These are phyloP conservation scores for Hygrophila difformis DNA, from an alignment of 257 asterid species.

Conservation along the genomic window DNA sequence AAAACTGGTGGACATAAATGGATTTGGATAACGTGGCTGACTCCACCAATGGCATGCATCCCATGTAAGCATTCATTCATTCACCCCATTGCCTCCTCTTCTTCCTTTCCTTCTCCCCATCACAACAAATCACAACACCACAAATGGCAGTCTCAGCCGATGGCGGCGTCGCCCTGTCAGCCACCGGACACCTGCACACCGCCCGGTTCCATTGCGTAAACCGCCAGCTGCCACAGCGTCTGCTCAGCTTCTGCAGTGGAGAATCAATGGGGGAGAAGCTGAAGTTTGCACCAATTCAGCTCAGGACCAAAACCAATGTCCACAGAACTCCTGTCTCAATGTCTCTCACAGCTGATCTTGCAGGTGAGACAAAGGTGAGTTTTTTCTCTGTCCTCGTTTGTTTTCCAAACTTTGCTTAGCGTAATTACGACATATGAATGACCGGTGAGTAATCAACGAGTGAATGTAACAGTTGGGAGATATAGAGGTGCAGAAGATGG, in stretches of 20 bases:
- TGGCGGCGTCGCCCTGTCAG: conserved; percentile 43
- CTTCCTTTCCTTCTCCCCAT: conserved; percentile 14
- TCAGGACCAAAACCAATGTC: conserved; percentile 22
- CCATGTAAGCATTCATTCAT: conserved; percentile 29
- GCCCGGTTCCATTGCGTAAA: conserved; percentile 28
- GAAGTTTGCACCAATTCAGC: conserved; percentile 26
- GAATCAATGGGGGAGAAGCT: conserved; percentile 74
- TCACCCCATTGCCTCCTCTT: not conserved
- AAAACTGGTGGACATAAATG: conserved; percentile 55
- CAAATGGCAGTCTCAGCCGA: conserved; percentile 49
- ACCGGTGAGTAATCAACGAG: not conserved
- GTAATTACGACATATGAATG: too few species aligned
- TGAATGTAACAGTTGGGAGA: conserved; percentile 46
- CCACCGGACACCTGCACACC: conserved; percentile 32
- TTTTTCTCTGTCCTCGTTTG: not conserved
- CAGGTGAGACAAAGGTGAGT: conserved; percentile 85
- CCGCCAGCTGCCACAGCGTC: conserved; percentile 19
- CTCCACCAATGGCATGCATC: conserved; percentile 43
- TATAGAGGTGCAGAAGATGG: conserved; percentile 61
- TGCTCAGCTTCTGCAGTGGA: conserved; percentile 51
- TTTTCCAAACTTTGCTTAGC: not conserved
- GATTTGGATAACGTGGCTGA: conserved; percentile 60
- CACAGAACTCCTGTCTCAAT: conserved; percentile 31
- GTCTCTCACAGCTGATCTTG: conserved; percentile 46
- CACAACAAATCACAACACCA: conserved; percentile 3